Conservation (phyloP, 495 filamentous ascomycete species). For the Talaromyces proteolyticus region DNA sequence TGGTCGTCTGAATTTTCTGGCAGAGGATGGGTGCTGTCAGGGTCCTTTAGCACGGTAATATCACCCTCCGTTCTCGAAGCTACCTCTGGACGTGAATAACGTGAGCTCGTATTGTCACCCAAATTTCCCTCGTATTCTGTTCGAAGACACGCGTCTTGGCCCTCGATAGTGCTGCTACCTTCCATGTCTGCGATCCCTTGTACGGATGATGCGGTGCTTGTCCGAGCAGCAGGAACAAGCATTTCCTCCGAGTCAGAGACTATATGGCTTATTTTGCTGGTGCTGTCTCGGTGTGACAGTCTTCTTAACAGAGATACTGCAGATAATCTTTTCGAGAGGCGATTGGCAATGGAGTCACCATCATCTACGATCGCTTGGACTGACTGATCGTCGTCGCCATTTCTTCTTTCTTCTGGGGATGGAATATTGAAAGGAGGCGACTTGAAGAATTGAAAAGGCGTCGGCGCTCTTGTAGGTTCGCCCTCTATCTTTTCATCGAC, state of each 20-base stretch:
- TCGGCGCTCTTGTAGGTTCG: slow-evolving; percentile 2
- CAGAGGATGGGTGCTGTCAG: too few species aligned
- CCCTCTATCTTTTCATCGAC: not conserved
- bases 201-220: not conserved
- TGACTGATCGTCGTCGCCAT: slow-evolving; percentile 44
- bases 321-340: slow-evolving; percentile 38
- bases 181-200: slow-evolving; percentile 1
- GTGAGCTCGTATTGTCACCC: too few species aligned
- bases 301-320: slow-evolving; percentile 34
- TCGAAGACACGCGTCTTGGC: too few species aligned
- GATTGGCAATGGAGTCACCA: slow-evolving; percentile 16
- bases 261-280: not conserved
- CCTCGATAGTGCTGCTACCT: not conserved
- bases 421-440: slow-evolving; percentile 59
- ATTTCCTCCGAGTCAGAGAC: slow-evolving; percentile 24
- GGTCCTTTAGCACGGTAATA: too few species aligned
- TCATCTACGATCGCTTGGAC: slow-evolving; percentile 61
- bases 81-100: too few species aligned
- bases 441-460: slow-evolving; percentile 30
- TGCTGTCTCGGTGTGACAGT: slow-evolving; percentile 25
- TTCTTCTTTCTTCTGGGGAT: slow-evolving; percentile 12
- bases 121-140: too few species aligned
- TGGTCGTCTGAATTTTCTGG: too few species aligned
- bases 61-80: too few species aligned
- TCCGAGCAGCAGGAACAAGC: slow-evolving; percentile 14